Evolutionary conservation across 805 yeast genomes (phyloP).

Genomic region (Ogataea methylovora): DNA sequence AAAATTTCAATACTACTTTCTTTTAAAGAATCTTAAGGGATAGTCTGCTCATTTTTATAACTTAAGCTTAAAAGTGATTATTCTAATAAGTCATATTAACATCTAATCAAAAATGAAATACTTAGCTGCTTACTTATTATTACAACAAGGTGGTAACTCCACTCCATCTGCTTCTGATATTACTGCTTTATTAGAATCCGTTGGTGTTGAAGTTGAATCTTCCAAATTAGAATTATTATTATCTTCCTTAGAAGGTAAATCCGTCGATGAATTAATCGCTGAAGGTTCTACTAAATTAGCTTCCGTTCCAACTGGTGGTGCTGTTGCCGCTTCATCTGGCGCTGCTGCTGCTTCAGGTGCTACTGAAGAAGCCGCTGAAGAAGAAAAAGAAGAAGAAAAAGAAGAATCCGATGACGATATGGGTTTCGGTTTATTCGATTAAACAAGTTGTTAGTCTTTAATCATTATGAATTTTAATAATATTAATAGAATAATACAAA

Average conservation of each 20-base stretch:
- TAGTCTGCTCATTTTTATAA: constrained; percentile 58
- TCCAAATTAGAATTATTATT: constrained; percentile 76
- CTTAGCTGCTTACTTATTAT: constrained; percentile 98
- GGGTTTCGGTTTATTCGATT: constrained; percentile 51
- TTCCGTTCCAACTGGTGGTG: constrained; percentile 96
- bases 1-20: no score
- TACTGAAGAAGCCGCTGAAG: constrained; percentile 67
- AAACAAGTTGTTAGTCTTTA: constrained; percentile 7
- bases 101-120: constrained; percentile 58
- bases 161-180: constrained; percentile 91
- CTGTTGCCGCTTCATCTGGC: constrained; percentile 75
- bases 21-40: constrained; percentile 41
- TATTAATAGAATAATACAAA: neutral
- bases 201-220: constrained; percentile 93
- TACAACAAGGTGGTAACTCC: constrained; percentile 94
- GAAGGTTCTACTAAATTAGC: constrained; percentile 96
- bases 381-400: constrained; percentile 57
- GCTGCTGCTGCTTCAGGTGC: constrained; percentile 67
- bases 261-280: constrained; percentile 81
- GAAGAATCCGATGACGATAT: constrained; percentile 70
- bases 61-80: constrained; percentile 75
- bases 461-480: neutral
- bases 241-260: constrained; percentile 88
- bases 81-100: constrained; percentile 32
- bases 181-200: constrained; percentile 83